phyloP scores from a whole-genome alignment of 192 early-diverging fungal species.

The Rhizophagus clarus region DNA sequence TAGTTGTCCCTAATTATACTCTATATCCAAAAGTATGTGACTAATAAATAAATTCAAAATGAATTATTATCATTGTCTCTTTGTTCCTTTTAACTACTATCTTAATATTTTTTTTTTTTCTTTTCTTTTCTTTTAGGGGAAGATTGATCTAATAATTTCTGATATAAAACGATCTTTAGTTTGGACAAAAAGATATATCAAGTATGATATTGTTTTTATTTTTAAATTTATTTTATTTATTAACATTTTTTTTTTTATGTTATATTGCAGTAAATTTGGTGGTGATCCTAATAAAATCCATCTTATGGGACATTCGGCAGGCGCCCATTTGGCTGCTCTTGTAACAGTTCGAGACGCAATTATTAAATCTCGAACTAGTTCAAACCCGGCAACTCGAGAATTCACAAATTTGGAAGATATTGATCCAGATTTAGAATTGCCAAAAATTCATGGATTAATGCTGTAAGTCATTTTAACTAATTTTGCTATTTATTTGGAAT shows the following conservation, averaged over 20 bases:
- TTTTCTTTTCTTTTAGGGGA: slow-evolving; percentile 21
- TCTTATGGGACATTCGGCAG: slow-evolving; percentile 51
- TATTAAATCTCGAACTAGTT: slow-evolving; percentile 3
- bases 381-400: not conserved
- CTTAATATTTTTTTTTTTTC: too few relatives aligned
- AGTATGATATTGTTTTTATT: slow-evolving; percentile 24
- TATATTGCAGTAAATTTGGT: slow-evolving; percentile 17
- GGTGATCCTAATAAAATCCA: slow-evolving; percentile 40
- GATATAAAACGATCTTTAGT: slow-evolving; percentile 52
- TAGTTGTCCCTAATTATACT: slow-evolving; percentile 56
- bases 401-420: slow-evolving; percentile 8
- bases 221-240: not conserved
- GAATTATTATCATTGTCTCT: not conserved
- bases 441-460: slow-evolving; percentile 24
- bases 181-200: slow-evolving; percentile 40
- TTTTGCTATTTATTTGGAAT: too few relatives aligned
- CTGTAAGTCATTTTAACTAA: slow-evolving; percentile 18
- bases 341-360: slow-evolving; percentile 41
- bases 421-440: slow-evolving; percentile 8
- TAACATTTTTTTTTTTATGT: not conserved
- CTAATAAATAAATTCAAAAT: slow-evolving; percentile 6
- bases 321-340: slow-evolving; percentile 44
- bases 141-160: slow-evolving; percentile 39
- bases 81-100: not conserved
- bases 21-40: slow-evolving; percentile 50